A percentile compares a stretch with the other conserved stretches of the same genome.
phyloP scores from a whole-genome alignment of 2,329 filamentous ascomycete genomes.

The Talaromyces verruculosus region DNA sequence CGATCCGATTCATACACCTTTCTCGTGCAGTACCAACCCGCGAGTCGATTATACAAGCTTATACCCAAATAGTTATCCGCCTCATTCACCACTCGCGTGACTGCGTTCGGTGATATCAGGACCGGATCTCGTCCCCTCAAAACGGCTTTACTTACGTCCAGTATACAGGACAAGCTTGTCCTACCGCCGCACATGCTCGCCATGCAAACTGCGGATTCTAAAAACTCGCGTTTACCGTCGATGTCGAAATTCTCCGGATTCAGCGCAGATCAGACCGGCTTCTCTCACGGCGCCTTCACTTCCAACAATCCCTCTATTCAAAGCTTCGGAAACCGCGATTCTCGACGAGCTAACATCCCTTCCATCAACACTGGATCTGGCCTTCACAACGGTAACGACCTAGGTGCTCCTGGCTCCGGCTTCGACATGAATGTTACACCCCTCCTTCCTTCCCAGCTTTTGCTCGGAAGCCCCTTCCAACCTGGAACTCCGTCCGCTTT shows the following conservation, averaged over 20 bases:
- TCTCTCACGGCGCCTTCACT: slow-evolving; percentile 88
- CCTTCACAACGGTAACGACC: slow-evolving; percentile 64
- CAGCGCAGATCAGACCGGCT: slow-evolving; percentile 72
- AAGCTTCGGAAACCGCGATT: slow-evolving; percentile 83
- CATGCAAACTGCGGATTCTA: slow-evolving; percentile 83
- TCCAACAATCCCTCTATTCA: slow-evolving; percentile 71
- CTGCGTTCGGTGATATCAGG: slow-evolving; percentile 28
- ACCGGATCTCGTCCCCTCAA: slow-evolving; percentile 54
- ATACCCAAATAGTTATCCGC: background rate
- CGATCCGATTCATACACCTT: background rate
- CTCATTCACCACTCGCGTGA: slow-evolving; percentile 12
- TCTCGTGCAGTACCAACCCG: background rate
- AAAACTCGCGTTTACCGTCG: slow-evolving; percentile 64
- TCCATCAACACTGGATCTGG: slow-evolving; percentile 81
- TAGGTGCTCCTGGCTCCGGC: slow-evolving; percentile 81
- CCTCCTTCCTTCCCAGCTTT: slow-evolving; percentile 86
- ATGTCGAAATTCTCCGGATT: slow-evolving; percentile 77
- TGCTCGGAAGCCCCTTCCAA: slow-evolving; percentile 95
- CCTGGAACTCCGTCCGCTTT: slow-evolving; percentile 89
- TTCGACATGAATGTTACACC: slow-evolving; percentile 99
- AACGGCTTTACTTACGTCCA: slow-evolving; percentile 78
- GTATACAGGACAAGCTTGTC: slow-evolving; percentile 77
- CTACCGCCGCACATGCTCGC: slow-evolving; percentile 77
- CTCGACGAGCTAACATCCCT: slow-evolving; percentile 79
- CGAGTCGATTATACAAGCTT: background rate